Evolutionary conservation across 2,329 filamentous ascomycete genomes (phyloP), one percentile per base, ranked within the genome.

Genomic region (Lasiodiplodia sp.): DNA sequence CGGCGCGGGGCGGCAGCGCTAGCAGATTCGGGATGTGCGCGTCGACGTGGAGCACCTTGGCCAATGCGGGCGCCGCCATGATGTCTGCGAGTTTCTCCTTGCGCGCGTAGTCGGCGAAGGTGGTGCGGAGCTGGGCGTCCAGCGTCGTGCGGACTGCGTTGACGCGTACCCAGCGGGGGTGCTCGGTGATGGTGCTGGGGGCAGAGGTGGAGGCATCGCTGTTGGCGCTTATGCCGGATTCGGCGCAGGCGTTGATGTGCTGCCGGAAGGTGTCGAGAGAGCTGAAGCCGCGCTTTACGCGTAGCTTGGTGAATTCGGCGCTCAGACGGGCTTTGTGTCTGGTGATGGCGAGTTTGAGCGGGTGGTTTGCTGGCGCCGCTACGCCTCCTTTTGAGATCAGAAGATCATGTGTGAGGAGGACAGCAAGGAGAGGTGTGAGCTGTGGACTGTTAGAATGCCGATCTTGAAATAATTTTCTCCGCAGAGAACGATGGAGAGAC

Each of bases 81-180:
- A 94, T 85, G 21, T 88, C 86, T 0, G 78, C 75, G 3, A 97
- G 80, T 0, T 82, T 83, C 0, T 81, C 75, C 1, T 89, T 88
- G 56, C 84, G 82, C 23, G 82, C 79, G 73, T 90, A 95, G 0
- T 82, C 84, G 0, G 85, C 79, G 78, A 98, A 97, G 0, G 92
- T 95, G 0, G 87, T 89, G 18, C 84, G 82, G n/a, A 97, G 82
- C 79, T 97, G 91, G 4, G 89, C 85, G 21, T 90, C 85, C 5
- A 97, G 77, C 0, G 86, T 90, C 12, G 89, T 90, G 73, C 89
- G 90, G 14, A 97, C 81, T 0, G 90, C 89, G 76, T 98, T 99
- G 71, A 98, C 85, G 2, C 96, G 89, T 51, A 97, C 88, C 96
- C 96, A 99, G 66, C 96, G 89, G n/a, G 94, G 94, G 76, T 95